Conservation (phyloP, 2,329 filamentous ascomycete species). For the Ceratocystiopsis sp. region DNA sequence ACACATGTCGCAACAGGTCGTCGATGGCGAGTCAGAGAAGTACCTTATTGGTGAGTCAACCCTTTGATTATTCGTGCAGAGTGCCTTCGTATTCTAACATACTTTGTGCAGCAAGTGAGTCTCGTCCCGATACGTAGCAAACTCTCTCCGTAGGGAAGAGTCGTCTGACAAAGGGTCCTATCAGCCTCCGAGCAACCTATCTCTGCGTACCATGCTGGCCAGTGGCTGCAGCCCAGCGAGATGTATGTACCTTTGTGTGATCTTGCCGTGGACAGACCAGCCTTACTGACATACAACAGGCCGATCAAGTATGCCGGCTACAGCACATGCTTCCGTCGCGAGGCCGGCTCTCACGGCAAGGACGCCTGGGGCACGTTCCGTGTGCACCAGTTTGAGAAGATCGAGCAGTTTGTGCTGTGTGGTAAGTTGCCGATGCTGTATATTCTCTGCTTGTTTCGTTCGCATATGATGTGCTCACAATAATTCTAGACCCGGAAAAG, state of each 20-base stretch:
- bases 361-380: conserved; percentile 96
- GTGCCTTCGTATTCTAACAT: not conserved
- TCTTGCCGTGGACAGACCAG: too few relatives aligned
- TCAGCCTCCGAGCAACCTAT: conserved; percentile 72
- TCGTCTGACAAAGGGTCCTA: too few relatives aligned
- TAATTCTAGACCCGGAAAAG: conserved; percentile 56
- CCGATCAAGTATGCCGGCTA: conserved; percentile 89
- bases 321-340: conserved; percentile 88
- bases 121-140: too few relatives aligned
- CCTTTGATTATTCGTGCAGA: not conserved
- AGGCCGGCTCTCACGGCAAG: conserved; percentile 65
- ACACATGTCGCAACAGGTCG: conserved; percentile 29
- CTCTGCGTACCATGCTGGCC: conserved; percentile 78
- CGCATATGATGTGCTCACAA: conserved; percentile 50
- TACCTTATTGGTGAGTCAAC: conserved; percentile 42
- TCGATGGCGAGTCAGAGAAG: conserved; percentile 80
- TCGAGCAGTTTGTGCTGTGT: conserved; percentile 29
- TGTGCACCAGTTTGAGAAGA: conserved; percentile 79
- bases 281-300: conserved; percentile 1
- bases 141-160: too few relatives aligned
- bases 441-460: not conserved
- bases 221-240: conserved; percentile 75
- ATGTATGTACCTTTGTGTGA: conserved; percentile 22
- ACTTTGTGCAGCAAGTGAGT: conserved; percentile 6
- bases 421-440: conserved; percentile 8